Conservation (phyloP, 2,329 filamentous ascomycete genomes). For the Colletotrichum sp. region DNA sequence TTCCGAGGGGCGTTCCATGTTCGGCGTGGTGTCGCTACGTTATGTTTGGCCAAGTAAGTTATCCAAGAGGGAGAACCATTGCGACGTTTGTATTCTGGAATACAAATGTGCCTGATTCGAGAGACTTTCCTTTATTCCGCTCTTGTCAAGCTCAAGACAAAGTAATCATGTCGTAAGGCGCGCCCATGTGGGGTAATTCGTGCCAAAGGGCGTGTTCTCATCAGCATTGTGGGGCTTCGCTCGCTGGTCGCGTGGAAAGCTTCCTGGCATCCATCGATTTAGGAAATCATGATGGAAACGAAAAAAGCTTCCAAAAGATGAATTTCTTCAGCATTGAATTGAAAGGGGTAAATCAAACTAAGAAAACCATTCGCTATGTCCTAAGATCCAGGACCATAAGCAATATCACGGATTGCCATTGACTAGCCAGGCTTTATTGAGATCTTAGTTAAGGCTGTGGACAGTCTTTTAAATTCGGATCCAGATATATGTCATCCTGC, state of each 20-base stretch:
- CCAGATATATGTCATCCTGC: neutral
- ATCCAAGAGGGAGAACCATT: rapidly evolving
- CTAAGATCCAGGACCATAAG: rapidly evolving
- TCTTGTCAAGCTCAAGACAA: neutral
- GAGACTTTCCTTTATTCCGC: neutral
- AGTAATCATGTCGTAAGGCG: neutral
- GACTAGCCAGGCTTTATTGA: neutral
- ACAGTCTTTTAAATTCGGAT: neutral
- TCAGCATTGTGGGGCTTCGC: neutral
- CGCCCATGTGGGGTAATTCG: neutral
- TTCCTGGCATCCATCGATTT: too few relatives aligned
- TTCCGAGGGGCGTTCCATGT: neutral
- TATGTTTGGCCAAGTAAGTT: rapidly evolving
- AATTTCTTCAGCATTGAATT: rapidly evolving
- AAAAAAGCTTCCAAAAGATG: neutral
- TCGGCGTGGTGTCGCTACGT: too few relatives aligned
- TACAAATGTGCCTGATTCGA: rapidly evolving
- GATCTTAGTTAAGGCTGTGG: neutral
- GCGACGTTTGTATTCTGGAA: rapidly evolving
- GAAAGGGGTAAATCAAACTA: neutral
- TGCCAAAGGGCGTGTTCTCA: neutral
- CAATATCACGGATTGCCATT: neutral
- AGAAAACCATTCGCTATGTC: rapidly evolving
- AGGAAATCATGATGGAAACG: neutral
- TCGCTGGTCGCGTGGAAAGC: neutral